These are phyloP conservation scores for Termitomyces sp. DNA, from an alignment of 768 basidiomycete species.

Conservation along the genomic window DNA sequence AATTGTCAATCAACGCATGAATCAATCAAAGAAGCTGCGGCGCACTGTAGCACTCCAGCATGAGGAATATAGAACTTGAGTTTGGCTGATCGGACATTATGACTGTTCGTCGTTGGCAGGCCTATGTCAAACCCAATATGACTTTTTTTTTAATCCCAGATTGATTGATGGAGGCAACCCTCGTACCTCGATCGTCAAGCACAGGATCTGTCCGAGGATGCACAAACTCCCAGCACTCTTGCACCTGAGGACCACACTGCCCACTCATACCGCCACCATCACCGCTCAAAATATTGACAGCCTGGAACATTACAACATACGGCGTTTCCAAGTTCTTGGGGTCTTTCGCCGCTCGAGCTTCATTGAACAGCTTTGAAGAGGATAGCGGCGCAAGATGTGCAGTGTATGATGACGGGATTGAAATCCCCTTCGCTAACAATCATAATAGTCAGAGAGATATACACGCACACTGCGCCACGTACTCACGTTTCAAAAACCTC, in stretches of 20 bases:
- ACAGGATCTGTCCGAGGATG: conserved; percentile 84
- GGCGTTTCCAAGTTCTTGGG: conserved; percentile 85
- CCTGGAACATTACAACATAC: conserved; percentile 98
- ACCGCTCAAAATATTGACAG: conserved; percentile 84
- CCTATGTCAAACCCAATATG: conserved; percentile 40
- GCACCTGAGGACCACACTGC: conserved; percentile 76
- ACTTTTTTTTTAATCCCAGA: not conserved
- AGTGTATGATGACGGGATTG: conserved; percentile 94
- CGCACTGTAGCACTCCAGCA: conserved; percentile 81
- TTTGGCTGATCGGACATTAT: conserved; percentile 86
- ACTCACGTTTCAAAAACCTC: conserved; percentile 86
- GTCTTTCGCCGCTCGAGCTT: conserved; percentile 62
- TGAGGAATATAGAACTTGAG: conserved; percentile 91
- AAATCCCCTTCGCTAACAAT: conserved; percentile 77
- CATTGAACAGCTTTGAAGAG: conserved; percentile 87
- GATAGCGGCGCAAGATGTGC: conserved; percentile 93
- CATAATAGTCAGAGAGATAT: not conserved
- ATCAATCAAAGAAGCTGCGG: not conserved
- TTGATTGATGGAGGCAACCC: too few relatives aligned
- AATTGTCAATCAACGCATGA: not conserved
- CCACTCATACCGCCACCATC: conserved; percentile 55
- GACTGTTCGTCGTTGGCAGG: conserved; percentile 89
- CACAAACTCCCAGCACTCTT: conserved; percentile 97
- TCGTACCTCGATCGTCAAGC: conserved; percentile 61
- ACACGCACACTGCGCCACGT: not conserved